Conservation (phyloP, 345 rosid genomes). For the Anacardium occidentale region DNA sequence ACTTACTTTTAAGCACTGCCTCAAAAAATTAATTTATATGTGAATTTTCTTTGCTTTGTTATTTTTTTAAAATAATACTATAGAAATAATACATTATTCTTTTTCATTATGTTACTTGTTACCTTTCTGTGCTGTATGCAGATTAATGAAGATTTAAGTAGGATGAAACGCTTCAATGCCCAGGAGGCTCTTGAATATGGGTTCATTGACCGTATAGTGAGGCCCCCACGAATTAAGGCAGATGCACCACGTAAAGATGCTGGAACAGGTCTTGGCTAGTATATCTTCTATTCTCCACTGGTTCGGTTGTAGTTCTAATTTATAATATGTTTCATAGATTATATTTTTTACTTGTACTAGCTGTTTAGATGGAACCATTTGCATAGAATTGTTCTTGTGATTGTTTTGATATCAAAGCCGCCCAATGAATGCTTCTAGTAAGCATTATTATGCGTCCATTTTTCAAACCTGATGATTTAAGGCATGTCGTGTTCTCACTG, state of each 20-base stretch:
- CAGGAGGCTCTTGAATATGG: conserved; percentile 83
- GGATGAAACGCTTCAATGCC: conserved; percentile 65
- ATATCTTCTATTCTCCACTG: not conserved
- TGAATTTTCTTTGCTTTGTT: conserved; percentile 2
- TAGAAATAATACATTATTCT: not conserved
- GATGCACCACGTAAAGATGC: conserved; percentile 51
- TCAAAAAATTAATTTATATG: not conserved
- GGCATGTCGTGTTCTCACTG: not conserved
- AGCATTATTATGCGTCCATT: not conserved
- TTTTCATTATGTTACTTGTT: not conserved
- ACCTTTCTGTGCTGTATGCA: conserved; percentile 24
- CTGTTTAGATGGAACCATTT: not conserved
- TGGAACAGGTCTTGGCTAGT: conserved; percentile 57
- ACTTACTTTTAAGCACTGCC: not conserved
- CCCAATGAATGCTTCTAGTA: not conserved
- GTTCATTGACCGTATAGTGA: conserved; percentile 63
- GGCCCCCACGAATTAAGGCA: conserved; percentile 62
- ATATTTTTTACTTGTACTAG: conserved; percentile 5
- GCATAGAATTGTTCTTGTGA: conserved; percentile 1
- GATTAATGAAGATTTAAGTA: conserved; percentile 62
- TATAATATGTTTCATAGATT: not conserved
- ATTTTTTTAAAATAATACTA: not conserved
- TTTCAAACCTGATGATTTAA: not conserved
- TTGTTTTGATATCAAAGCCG: conserved; percentile 1
- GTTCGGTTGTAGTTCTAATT: not conserved